Percentiles rank a stretch among this genome's conserved stretches.
Conservation (phyloP, 352 stramenopile genomes). For the Phytophthora rubi region DNA sequence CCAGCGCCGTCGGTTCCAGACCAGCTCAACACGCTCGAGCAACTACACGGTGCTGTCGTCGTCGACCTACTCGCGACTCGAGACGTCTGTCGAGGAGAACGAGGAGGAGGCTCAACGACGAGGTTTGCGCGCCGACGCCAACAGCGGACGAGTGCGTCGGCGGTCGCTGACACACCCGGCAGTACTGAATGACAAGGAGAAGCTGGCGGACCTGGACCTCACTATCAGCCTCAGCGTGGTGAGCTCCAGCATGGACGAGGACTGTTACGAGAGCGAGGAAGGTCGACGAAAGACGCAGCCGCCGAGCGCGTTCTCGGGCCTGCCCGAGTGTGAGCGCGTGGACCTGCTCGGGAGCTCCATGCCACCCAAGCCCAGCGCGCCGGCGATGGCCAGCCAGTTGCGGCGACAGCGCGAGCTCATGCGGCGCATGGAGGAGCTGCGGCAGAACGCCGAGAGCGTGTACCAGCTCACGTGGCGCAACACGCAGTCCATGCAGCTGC, state of each 20-base stretch:
- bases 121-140: slow-evolving; percentile 12
- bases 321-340: slow-evolving; percentile 13
- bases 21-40: slow-evolving; percentile 22
- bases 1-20: slow-evolving; percentile 21
- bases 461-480: slow-evolving; percentile 38
- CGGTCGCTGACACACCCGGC: slow-evolving; percentile 30
- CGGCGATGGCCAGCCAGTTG: slow-evolving; percentile 18
- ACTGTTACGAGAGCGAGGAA: slow-evolving; percentile 22
- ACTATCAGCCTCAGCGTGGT: slow-evolving; percentile 20
- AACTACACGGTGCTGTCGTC: slow-evolving; percentile 23
- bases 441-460: slow-evolving; percentile 39
- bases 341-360: slow-evolving; percentile 28
- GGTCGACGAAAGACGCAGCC: slow-evolving; percentile 35
- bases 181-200: slow-evolving; percentile 14
- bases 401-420: slow-evolving; percentile 30
- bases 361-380: slow-evolving; percentile 19
- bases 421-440: slow-evolving; percentile 39
- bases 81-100: slow-evolving; percentile 23
- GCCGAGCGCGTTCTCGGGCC: slow-evolving; percentile 17
- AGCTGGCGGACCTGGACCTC: slow-evolving; percentile 21
- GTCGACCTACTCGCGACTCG: slow-evolving; percentile 21
- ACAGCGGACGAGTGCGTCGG: slow-evolving; percentile 11
- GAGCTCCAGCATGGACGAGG: slow-evolving; percentile 26
- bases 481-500: slow-evolving; percentile 35
- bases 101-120: slow-evolving; percentile 16